phyloP scores from a whole-genome alignment of 73 alveolate species.

The Uronychia binucleata region DNA sequence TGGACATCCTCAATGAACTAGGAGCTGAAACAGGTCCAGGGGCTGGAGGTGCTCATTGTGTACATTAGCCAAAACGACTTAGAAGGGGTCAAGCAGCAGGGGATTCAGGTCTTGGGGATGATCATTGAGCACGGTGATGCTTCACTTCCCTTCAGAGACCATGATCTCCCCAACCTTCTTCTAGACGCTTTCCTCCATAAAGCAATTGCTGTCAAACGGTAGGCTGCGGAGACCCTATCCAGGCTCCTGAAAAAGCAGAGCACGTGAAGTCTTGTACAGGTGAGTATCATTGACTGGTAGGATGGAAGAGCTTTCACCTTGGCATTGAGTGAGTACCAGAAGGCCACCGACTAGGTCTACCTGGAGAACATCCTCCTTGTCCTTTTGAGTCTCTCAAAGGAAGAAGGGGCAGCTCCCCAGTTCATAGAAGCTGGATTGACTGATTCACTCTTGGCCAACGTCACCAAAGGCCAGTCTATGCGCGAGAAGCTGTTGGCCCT shows the following conservation, averaged over 20 bases:
- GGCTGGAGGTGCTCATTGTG: conserved; percentile 32
- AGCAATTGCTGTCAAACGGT: conserved; percentile 32
- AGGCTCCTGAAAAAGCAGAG: conserved; percentile 19
- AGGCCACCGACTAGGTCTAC: conserved; percentile 32
- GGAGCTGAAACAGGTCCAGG: conserved; percentile 28
- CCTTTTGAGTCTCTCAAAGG: conserved; percentile 26
- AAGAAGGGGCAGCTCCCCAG: conserved; percentile 15
- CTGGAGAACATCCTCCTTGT: conserved; percentile 26
- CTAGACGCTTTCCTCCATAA: conserved; percentile 21
- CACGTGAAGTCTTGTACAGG: conserved; percentile 8
- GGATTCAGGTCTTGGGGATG: conserved; percentile 50
- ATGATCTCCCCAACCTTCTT: conserved; percentile 26
- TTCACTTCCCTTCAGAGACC: conserved; percentile 10
- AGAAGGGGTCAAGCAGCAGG: conserved; percentile 43
- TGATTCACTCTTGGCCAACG: conserved; percentile 35
- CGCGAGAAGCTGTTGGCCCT: conserved; percentile 35
- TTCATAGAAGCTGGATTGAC: conserved; percentile 37
- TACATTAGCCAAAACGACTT: conserved; percentile 37
- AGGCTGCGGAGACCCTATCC: conserved; percentile 59
- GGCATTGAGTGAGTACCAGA: conserved; percentile 15
- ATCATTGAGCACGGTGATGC: conserved; percentile 51
- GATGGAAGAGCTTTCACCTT: conserved; percentile 21
- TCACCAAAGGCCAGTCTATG: conserved; percentile 34
- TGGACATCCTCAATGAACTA: conserved; percentile 41
- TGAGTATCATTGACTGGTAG: conserved; percentile 17